These are phyloP conservation scores for Drechslerella dactyloides DNA, from an alignment of 2,329 filamentous ascomycete genomes.

Conservation along the genomic window DNA sequence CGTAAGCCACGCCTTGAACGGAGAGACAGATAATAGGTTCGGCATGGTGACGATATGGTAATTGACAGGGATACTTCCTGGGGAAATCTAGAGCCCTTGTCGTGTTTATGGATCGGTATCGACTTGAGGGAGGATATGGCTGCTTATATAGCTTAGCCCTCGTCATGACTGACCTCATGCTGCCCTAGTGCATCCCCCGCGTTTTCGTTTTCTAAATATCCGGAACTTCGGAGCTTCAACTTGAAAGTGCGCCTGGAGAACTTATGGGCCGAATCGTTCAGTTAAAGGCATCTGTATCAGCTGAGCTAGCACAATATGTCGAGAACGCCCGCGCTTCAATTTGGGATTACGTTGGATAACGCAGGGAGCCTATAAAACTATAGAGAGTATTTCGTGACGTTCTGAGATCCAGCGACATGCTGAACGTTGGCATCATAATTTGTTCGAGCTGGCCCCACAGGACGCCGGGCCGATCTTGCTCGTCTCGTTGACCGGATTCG, in stretches of 20 bases:
- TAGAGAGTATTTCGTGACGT: not conserved
- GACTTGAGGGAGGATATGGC: too few species aligned
- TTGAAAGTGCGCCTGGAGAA: not conserved
- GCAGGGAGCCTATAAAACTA: not conserved
- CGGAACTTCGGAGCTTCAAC: too few species aligned
- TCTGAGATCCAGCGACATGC: not conserved
- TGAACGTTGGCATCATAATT: not conserved
- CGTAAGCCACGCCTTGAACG: not conserved
- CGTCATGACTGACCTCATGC: too few species aligned
- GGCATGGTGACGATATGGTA: too few species aligned
- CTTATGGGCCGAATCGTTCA: not conserved
- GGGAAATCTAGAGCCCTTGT: too few species aligned
- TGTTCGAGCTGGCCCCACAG: not conserved
- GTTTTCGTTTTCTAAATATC: too few species aligned
- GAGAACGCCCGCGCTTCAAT: not conserved
- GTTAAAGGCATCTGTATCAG: not conserved
- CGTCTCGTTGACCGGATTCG: constrained; percentile 28
- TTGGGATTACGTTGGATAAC: not conserved
- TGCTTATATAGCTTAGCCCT: too few species aligned
- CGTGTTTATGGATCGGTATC: too few species aligned
- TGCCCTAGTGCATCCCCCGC: too few species aligned
- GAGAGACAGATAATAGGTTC: not conserved
- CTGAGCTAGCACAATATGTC: not conserved
- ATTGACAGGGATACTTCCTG: too few species aligned
- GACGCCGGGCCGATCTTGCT: not conserved